These are phyloP conservation scores for Leptographium wingfieldii DNA, from an alignment of 2,329 filamentous ascomycete species.

Conservation along the genomic window DNA sequence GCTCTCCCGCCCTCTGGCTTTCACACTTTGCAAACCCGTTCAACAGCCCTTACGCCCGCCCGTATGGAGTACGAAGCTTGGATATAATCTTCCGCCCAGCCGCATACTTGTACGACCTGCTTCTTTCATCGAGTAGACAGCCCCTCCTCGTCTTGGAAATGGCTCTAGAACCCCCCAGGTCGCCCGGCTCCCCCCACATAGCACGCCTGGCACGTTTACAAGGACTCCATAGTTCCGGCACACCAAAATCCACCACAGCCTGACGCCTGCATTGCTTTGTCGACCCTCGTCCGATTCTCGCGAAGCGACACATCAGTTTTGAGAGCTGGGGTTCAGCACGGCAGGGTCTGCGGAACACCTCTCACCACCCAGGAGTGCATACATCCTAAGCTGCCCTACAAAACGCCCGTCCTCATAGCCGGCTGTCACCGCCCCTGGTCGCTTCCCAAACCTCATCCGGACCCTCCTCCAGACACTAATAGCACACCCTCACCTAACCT, in stretches of 20 bases:
- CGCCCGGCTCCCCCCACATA: background rate
- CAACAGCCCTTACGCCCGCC: background rate
- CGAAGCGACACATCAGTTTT: background rate
- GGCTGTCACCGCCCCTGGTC: background rate
- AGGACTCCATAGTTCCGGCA: background rate
- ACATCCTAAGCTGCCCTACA: background rate
- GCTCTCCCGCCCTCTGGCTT: background rate
- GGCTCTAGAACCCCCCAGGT: background rate
- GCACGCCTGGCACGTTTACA: background rate
- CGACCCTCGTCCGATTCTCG: constrained; percentile 1
- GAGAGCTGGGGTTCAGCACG: background rate
- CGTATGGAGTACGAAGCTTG: background rate
- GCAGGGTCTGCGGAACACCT: background rate
- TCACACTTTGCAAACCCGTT: background rate
- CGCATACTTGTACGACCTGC: too few species aligned
- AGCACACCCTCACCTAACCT: background rate
- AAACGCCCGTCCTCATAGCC: background rate
- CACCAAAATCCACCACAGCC: background rate
- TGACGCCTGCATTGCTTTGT: background rate
- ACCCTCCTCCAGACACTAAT: background rate
- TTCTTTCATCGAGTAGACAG: background rate
- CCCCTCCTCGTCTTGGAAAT: background rate
- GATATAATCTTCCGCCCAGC: background rate
- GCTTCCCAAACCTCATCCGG: constrained; percentile 1
- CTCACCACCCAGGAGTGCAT: background rate